Evolutionary conservation across 192 early-diverging fungal species (phyloP).

Genomic region (Coemansia sp.): DNA sequence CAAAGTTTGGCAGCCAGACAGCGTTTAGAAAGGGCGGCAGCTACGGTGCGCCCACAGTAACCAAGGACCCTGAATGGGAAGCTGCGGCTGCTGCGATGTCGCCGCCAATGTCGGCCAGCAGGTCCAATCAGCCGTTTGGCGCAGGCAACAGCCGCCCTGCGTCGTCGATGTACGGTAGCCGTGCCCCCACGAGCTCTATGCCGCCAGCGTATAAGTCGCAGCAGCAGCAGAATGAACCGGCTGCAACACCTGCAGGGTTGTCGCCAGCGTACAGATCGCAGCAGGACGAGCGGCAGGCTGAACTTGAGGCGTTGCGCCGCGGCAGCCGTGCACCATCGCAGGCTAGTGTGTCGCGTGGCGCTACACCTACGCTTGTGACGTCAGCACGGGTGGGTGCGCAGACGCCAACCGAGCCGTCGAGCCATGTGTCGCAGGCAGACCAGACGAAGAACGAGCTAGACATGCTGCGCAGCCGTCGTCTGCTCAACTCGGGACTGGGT

Average conservation of each 20-base stretch:
- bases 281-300: slow-evolving; percentile 47
- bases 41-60: slow-evolving; percentile 34
- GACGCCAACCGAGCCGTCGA: slow-evolving; percentile 34
- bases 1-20: slow-evolving; percentile 21
- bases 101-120: slow-evolving; percentile 9
- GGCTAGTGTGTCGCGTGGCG: slow-evolving; percentile 14
- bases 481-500: slow-evolving; percentile 33
- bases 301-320: slow-evolving; percentile 52
- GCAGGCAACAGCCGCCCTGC: slow-evolving; percentile 17
- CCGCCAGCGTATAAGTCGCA: slow-evolving; percentile 26
- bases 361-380: slow-evolving; percentile 16
- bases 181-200: slow-evolving; percentile 7
- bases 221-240: slow-evolving; percentile 14
- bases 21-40: slow-evolving; percentile 37
- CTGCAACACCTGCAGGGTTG: too few species aligned
- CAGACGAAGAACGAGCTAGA: slow-evolving; percentile 53
- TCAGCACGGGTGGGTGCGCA: slow-evolving; percentile 20
- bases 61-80: slow-evolving; percentile 29
- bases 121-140: slow-evolving; percentile 19
- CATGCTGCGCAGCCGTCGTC: slow-evolving; percentile 48
- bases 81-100: slow-evolving; percentile 8
- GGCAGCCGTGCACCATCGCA: slow-evolving; percentile 41
- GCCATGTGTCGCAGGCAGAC: slow-evolving; percentile 42
- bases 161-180: slow-evolving; percentile 22
- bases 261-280: slow-evolving; percentile 29